Conservation (phyloP, 257 asterid genomes). For the Rehmannia glutinosa region DNA sequence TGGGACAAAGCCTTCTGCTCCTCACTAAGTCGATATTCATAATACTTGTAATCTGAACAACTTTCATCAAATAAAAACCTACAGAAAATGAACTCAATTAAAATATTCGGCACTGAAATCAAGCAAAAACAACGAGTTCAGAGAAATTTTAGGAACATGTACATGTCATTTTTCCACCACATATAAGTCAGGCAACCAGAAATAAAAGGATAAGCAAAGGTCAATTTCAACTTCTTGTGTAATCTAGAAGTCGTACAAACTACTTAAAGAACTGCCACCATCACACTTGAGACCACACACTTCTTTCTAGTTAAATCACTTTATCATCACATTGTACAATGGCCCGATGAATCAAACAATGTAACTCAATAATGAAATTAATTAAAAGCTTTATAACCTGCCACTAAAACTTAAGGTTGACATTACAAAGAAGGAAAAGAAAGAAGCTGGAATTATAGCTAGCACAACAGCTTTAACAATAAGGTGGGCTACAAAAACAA, state of each 20-base stretch:
- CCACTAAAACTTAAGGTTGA: background rate
- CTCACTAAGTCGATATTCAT: constrained; percentile 70
- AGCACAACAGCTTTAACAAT: background rate
- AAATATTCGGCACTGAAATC: background rate
- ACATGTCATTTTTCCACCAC: background rate
- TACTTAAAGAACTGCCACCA: constrained; percentile 6
- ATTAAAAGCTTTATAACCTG: background rate
- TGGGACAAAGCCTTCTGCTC: constrained; percentile 70
- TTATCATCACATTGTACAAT: background rate
- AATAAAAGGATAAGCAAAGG: background rate
- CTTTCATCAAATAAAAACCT: constrained; percentile 82
- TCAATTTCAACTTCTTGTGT: background rate
- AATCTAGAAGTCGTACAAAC: constrained; percentile 32
- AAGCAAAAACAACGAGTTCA: constrained; percentile 4
- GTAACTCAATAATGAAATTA: background rate
- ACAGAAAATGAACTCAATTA: constrained; percentile 21
- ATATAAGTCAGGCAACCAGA: background rate
- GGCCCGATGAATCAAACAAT: background rate
- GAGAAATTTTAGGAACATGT: background rate
- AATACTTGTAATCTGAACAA: constrained; percentile 80
- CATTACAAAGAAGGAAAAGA: background rate
- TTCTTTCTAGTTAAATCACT: background rate
- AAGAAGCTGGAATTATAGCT: background rate
- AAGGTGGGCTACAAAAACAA: background rate
- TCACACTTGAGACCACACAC: background rate